Base-by-base conservation (phyloP, 1,284 basidiomycete genomes). In the Bjerkandera adusta region DNA sequence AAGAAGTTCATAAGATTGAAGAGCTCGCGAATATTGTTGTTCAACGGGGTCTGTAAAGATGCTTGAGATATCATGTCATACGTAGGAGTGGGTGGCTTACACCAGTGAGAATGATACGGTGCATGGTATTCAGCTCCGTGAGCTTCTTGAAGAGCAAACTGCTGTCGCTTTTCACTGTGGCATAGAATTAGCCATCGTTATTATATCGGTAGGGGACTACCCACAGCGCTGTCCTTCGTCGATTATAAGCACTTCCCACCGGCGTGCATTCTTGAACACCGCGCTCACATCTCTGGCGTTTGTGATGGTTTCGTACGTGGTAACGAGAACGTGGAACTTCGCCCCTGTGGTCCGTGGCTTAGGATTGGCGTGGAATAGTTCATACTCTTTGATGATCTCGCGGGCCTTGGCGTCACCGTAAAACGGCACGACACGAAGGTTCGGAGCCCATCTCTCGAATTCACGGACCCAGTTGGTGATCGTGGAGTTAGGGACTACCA, bases 1-100 rank as follows among this genome's bases (percentile, higher is more conserved):
- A 97, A 77, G 69, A 96, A 97, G 64, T 92, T 91, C 81, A 97
- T 92, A 34, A 97, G 75, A 64, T 94, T 97, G 73, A 97, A 94
- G 18, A 96, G 68, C 67, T 99, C 96, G 43, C 91, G 80, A 29
- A 98, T 85, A 60, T 97, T 98, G 70, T 98, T 98, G 66, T 99
- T 97, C 43, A 99, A 68, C 1, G 96, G 96, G 1, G 97, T 98
- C 78, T 94, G 61, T 37, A 40, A 37, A 43, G 16, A 44, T 48
- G 4, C 22, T 49, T 36, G 37, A 50, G 22, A 42, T 11, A 33
- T 15, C 38, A 29, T 15, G 41, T 18, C 27, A 42, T 42, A 21
- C 15, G 24, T 21, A 18, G 7, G 16, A 2, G 29, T 7, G 25
- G 12, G 11, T 13, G 12, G 56, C 69, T 58, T 62, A 86, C 84